Percentiles rank a stretch among this genome's conserved stretches.
phyloP scores from a whole-genome alignment of 768 basidiomycete genomes.

The Lyophyllum decastes region DNA sequence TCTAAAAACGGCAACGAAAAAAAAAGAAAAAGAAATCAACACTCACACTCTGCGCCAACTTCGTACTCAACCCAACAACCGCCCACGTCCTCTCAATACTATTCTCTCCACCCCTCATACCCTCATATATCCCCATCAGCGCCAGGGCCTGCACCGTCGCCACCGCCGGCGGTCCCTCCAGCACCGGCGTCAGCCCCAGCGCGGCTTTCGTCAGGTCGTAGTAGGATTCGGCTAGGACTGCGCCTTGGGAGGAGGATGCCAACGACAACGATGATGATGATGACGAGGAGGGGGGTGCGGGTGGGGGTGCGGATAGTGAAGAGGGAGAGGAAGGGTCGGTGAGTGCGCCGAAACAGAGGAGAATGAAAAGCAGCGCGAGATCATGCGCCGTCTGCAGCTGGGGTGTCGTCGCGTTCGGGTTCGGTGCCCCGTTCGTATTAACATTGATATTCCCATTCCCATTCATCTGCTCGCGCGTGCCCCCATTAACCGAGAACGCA shows the following conservation, averaged over 20 bases:
- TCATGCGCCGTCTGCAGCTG: neutral
- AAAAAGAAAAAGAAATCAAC: slow-evolving; percentile 1
- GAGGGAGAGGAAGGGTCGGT: slow-evolving; percentile 49
- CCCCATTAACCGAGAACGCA: no score
- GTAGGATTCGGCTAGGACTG: slow-evolving; percentile 37
- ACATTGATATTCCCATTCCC: no score
- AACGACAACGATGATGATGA: no score
- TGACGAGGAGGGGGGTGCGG: no score
- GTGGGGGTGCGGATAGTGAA: no score
- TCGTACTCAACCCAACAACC: slow-evolving; percentile 63
- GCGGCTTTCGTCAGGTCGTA: slow-evolving; percentile 66
- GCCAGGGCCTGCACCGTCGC: slow-evolving; percentile 67
- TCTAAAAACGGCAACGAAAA: slow-evolving; percentile 2
- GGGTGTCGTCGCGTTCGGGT: neutral
- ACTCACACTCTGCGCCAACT: slow-evolving; percentile 70
- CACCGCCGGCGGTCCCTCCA: slow-evolving; percentile 73
- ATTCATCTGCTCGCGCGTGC: no score
- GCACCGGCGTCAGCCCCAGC: slow-evolving; percentile 64
- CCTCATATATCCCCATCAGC: slow-evolving; percentile 72
- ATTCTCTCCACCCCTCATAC: slow-evolving; percentile 64
- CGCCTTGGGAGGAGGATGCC: slow-evolving; percentile 56
- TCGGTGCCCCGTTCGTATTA: neutral
- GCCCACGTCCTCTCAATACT: slow-evolving; percentile 73
- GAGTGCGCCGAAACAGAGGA: neutral
- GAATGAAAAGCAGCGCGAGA: slow-evolving; percentile 5